Evolutionary conservation across 768 basidiomycete species (phyloP).

Genomic region (Mycena belliarum): DNA sequence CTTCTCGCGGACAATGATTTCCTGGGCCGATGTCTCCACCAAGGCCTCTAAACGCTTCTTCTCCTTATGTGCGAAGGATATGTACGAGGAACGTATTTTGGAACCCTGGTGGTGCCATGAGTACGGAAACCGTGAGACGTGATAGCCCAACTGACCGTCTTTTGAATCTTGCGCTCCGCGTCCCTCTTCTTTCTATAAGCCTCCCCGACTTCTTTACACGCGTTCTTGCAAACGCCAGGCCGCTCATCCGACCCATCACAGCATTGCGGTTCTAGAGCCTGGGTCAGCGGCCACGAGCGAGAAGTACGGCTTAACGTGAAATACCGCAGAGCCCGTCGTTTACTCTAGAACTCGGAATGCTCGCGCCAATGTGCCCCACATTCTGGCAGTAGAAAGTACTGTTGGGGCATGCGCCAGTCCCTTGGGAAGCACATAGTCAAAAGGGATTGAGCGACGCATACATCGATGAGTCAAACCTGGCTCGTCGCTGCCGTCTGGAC

Average conservation of each 20-base stretch:
- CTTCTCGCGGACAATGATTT: conserved; percentile 64
- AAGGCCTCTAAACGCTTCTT: conserved; percentile 77
- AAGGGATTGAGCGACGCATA: conserved; percentile 6
- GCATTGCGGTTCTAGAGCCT: conserved; percentile 73
- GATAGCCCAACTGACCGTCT: conserved; percentile 64
- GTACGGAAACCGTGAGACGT: neutral
- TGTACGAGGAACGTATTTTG: conserved; percentile 89
- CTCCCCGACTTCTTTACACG: conserved; percentile 75
- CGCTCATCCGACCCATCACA: conserved; percentile 97
- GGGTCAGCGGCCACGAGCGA: conserved; percentile 16
- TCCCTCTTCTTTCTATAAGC: conserved; percentile 65
- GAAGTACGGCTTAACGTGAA: conserved; percentile 1
- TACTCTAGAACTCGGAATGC: conserved; percentile 79
- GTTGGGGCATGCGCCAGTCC: conserved; percentile 82
- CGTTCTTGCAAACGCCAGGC: conserved; percentile 75
- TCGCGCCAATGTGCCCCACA: conserved; percentile 81
- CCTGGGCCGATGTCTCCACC: conserved; percentile 50
- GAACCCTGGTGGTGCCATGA: conserved; percentile 58
- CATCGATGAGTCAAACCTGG: conserved; percentile 56
- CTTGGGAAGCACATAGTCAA: conserved; percentile 37
- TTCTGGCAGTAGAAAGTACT: conserved; percentile 84
- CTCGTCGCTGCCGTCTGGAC: conserved; percentile 92
- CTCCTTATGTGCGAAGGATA: conserved; percentile 86
- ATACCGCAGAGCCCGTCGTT: conserved; percentile 92
- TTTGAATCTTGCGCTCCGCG: conserved; percentile 75